Percentiles rank a stretch among this genome's conserved stretches.
Evolutionary conservation across 208 protist genomes (phyloP).

Genomic region (Wallacemonas sp.): DNA sequence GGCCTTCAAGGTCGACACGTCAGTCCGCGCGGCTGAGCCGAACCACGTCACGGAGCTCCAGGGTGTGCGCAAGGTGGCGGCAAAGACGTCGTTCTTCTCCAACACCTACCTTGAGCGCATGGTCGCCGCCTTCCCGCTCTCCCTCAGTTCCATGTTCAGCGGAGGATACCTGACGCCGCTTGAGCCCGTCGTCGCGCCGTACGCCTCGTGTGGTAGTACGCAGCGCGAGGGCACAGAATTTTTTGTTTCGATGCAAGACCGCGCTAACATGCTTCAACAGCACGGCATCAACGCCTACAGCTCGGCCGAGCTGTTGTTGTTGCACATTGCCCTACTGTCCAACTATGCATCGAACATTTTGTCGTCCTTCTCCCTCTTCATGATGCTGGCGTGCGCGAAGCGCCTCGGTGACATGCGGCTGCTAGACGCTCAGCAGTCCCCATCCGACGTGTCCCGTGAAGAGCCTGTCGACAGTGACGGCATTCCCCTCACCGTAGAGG

Average conservation of each 20-base stretch:
- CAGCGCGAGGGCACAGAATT: slow-evolving; percentile 35
- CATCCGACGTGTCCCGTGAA: not conserved
- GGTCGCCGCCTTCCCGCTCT: slow-evolving; percentile 25
- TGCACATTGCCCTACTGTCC: slow-evolving; percentile 46
- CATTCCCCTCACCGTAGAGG: slow-evolving; percentile 13
- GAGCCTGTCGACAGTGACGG: not conserved
- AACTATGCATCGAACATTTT: slow-evolving; percentile 50
- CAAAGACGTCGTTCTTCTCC: slow-evolving; percentile 18
- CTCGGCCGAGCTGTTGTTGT: slow-evolving; percentile 35
- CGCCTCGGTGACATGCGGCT: slow-evolving; percentile 3
- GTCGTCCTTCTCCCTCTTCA: slow-evolving; percentile 37
- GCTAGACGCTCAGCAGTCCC: not conserved
- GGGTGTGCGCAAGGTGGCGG: slow-evolving; percentile 15
- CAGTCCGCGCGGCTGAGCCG: not conserved
- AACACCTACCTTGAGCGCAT: slow-evolving; percentile 20
- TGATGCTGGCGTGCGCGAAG: slow-evolving; percentile 19
- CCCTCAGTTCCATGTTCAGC: slow-evolving; percentile 30
- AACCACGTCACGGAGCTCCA: slow-evolving; percentile 1
- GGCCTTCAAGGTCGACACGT: slow-evolving; percentile 10
- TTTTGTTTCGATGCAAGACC: slow-evolving; percentile 54
- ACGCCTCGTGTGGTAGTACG: slow-evolving; percentile 25
- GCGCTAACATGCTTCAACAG: slow-evolving; percentile 21
- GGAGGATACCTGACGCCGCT: slow-evolving; percentile 37
- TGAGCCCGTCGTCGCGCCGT: slow-evolving; percentile 24
- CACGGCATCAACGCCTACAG: slow-evolving; percentile 16